Base-by-base conservation (phyloP, 1,284 basidiomycete species). In the Trichosporon ovoides region DNA sequence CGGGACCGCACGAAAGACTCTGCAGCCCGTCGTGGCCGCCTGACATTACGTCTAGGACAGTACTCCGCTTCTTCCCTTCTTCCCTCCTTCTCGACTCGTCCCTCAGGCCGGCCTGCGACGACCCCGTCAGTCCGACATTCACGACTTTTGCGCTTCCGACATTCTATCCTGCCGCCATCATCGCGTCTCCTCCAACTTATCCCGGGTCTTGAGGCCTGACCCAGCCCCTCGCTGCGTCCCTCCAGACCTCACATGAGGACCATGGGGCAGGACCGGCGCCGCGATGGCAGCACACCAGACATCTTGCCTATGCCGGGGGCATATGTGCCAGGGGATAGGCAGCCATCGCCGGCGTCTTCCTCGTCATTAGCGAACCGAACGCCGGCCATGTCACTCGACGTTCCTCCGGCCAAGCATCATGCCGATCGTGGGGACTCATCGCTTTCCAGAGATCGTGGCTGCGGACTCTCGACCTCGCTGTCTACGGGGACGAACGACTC, bases 221-320 rank as follows among this genome's bases (percentile, higher is more conserved):
- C n/a, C 43, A 48, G 43, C 43, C 43, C n/a, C 43, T 28, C 28
- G n/a, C 24, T 48, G 43, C n/a, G 43, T 22, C 43, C 24, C 43
- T 48, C 22, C 19, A 16, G 28, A 22, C 24, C 43, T 9, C 24
- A 31, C 22, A 14, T n/a, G 28, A 48, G 13, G 43, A 48, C 43
- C 28, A 48, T 48, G 43, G 43, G 28, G 12, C 24, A 31, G 7
- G 43, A 48, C 43, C 43, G 24, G 43, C 43, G 24, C 43, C 43
- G 43, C 43, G n/a, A 48, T 48, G 43, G 43, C 43, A 28, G 43
- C 19, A 48, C 43, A 31, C 43, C 43, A 9, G 43, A 48, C 43
- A 48, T 16, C 43, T 48, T 48, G 14, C 22, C 24, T 11, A 48
- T 48, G 43, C 43, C 43, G 43, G 43, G 43, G 3, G 43, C 43